Evolutionary conservation across 1,284 basidiomycete genomes (phyloP), one percentile per base, ranked within the genome.

Genomic region (Fistulinella cinereoalba): DNA sequence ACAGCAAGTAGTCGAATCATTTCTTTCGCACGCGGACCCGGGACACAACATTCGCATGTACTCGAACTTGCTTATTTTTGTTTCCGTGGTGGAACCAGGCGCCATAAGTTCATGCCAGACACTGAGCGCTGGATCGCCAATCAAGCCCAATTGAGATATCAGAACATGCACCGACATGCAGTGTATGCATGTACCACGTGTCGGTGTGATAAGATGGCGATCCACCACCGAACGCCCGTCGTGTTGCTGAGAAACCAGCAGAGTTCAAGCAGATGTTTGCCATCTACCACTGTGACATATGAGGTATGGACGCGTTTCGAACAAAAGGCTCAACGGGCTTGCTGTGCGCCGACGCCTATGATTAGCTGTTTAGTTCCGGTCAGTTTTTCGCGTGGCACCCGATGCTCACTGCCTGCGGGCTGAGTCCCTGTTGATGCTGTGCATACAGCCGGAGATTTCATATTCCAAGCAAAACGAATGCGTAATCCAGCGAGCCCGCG

Each of bases 381-480:
- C 55, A 33, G 22, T n/a, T 41, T 56, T 40, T 52, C 59, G 29
- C 56, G 60, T 48, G 51, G 47, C 28, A 23, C 42, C 34, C 32
- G 60, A 55, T 57, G 50, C 54, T 55, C 63, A 62, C 54, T 46
- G 63, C 56, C 59, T 19, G 21, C 41, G 46, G 58, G 46, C 54
- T 46, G 15, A 31, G 49, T 56, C 43, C 32, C 56, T 56, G 54
- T 28, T 15, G 21, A 42, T 41, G 58, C 59, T 61, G 63, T 61
- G 59, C 44, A 38, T 11, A 24, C 38, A 47, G 40, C 23, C 33
- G 27, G 23, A 24, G 15, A 41, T 31, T 21, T 36, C 10, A 21
- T 18, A 34, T 44, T 23, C 31, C 38, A 16, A 10, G 34, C 21
- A 22, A 3, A 22, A 41, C 11, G 19, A 37, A 31, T 27, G 53